Evolutionary conservation across 2,329 filamentous ascomycete genomes (phyloP).

Genomic region (Aspergillus quadricinctus): DNA sequence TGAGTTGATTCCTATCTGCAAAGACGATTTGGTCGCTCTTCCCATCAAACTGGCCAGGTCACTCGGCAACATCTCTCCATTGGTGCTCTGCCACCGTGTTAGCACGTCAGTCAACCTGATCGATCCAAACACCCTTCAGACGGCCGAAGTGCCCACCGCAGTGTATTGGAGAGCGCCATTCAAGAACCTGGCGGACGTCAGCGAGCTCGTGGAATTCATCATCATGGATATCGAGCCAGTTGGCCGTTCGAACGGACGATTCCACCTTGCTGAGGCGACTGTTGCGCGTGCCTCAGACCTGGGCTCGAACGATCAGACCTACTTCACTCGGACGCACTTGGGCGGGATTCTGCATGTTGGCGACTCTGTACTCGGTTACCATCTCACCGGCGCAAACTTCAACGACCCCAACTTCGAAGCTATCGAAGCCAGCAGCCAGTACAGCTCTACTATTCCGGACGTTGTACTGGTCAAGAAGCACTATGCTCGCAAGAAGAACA

Average conservation of each 20-base stretch:
- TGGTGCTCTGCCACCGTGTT: slow-evolving; percentile 80
- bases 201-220: slow-evolving; percentile 85
- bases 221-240: slow-evolving; percentile 88
- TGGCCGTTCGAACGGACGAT: slow-evolving; percentile 72
- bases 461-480: slow-evolving; percentile 96
- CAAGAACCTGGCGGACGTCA: slow-evolving; percentile 73
- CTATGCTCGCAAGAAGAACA: slow-evolving; percentile 82
- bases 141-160: slow-evolving; percentile 73
- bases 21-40: slow-evolving; percentile 92
- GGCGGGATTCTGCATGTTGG: slow-evolving; percentile 80
- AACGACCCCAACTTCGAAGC: slow-evolving; percentile 84
- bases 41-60: slow-evolving; percentile 85
- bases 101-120: slow-evolving; percentile 86
- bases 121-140: slow-evolving; percentile 87
- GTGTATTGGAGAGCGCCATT: slow-evolving; percentile 94
- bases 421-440: slow-evolving; percentile 71
- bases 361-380: slow-evolving; percentile 92
- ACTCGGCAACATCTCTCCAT: slow-evolving; percentile 80
- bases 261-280: slow-evolving; percentile 79
- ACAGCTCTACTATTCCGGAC: slow-evolving; percentile 77
- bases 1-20: slow-evolving; percentile 90
- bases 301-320: slow-evolving; percentile 78
- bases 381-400: slow-evolving; percentile 83
- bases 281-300: slow-evolving; percentile 84
- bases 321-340: slow-evolving; percentile 86